Base-by-base conservation (phyloP, 768 basidiomycete species). In the Podaxis sp. region DNA sequence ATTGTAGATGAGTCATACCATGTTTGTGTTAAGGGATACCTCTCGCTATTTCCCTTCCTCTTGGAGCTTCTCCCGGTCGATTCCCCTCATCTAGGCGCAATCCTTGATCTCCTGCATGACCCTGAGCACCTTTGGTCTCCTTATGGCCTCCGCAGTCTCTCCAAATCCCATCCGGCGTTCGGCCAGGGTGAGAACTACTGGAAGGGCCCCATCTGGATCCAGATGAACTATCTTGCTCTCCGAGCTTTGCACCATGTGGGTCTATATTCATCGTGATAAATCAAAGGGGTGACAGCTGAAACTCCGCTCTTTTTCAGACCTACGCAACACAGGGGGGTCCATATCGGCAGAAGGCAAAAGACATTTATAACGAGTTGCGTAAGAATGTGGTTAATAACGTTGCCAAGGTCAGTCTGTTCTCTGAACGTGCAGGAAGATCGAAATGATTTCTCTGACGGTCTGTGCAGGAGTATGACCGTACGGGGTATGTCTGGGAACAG, bases 401-500 rank as follows among this genome's bases (percentile, higher is more conserved):
- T 22, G 86, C 78, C 65, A 81, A 82, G 75, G 82, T 83, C 38
- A 0, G 37, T 63, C 33, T 24, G 15, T 12, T 9, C 51, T 53
- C 49, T 47, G 46, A n/a, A 47, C 43, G 37, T 40, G 22, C 24
- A 36, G 33, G 38, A 43, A 41, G 22, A 4, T 33, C 3, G 15
- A 19, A 56, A 9, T 11, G 22, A 8, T 36, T 13, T 33, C 12
- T 46, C 50, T 56, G 46, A 57, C 9, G 12, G 40, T 40, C 43
- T 53, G 29, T 55, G 13, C 66, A 95, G 93, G 94, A 97, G 75
- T 97, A 94, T 72, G 81, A 93, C 70, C 84, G 91, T 29, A 97
- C 95, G 3, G 95, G 94, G 3, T 96, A 94, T 71, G 93, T 94
- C 15, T 98, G 96, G 96, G 96, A 98, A 74, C 96, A 98, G 74